phyloP scores from a whole-genome alignment of 768 basidiomycete species.

The Lentinula boryana region DNA sequence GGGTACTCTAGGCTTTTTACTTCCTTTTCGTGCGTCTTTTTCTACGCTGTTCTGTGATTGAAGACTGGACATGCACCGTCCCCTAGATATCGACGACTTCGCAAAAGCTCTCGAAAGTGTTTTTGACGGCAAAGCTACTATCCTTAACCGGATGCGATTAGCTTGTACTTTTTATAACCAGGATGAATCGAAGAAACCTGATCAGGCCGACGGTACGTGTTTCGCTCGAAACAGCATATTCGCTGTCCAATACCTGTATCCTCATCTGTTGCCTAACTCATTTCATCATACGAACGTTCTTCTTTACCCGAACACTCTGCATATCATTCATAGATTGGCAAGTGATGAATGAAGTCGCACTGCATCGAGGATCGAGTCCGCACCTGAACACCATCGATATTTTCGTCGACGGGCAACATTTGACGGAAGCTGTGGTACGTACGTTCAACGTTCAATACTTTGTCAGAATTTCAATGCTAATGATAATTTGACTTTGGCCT shows the following conservation, averaged over 20 bases:
- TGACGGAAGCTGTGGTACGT: constrained; percentile 92
- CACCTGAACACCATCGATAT: constrained; percentile 93
- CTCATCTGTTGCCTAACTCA: neutral
- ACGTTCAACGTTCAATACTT: neutral
- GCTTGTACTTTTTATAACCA: constrained; percentile 72
- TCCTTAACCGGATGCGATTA: constrained; percentile 86
- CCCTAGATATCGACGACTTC: constrained; percentile 82
- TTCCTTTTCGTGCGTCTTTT: constrained; percentile 82
- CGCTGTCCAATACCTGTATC: neutral
- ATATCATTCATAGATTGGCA: constrained; percentile 62
- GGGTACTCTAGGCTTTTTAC: constrained; percentile 89
- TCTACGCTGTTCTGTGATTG: neutral
- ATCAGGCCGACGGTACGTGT: constrained; percentile 50
- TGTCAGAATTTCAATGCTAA: neutral
- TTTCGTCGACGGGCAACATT: constrained; percentile 89
- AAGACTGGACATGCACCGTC: neutral
- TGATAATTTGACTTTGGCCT: neutral
- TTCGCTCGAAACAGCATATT: constrained; percentile 4
- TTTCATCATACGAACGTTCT: neutral
- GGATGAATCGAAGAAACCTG: constrained; percentile 48
- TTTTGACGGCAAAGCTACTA: constrained; percentile 71
- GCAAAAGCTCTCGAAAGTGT: constrained; percentile 75
- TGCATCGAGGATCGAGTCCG: constrained; percentile 88
- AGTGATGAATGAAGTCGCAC: constrained; percentile 94
- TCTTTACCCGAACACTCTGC: neutral